Percentiles rank a stretch among this genome's conserved stretches.
Conservation (phyloP, 140 eudicot species). For the Cichorium intybus region DNA sequence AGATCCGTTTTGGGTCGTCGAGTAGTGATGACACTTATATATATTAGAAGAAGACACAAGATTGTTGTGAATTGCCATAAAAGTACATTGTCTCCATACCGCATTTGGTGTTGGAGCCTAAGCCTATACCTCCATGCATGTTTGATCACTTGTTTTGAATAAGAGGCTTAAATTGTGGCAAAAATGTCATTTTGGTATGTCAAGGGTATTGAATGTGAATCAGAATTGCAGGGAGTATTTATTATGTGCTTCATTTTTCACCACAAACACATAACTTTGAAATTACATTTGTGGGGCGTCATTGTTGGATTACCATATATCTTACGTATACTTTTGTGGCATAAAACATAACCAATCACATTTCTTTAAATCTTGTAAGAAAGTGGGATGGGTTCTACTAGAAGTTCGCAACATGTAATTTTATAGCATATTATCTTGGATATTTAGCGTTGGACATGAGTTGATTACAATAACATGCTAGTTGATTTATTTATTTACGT, state of each 20-base stretch:
- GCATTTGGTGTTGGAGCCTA: neutral
- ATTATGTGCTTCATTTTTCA: constrained; percentile 13
- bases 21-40: neutral
- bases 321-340: neutral
- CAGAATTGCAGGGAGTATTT: constrained; percentile 21
- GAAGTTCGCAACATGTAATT: no score
- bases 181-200: constrained; percentile 6
- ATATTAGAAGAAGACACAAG: neutral
- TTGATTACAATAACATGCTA: no score
- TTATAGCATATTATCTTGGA: no score
- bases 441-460: no score
- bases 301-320: constrained; percentile 17
- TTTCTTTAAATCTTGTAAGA: no score
- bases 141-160: neutral
- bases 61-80: constrained; percentile 11
- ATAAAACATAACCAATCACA: no score
- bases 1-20: neutral
- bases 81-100: neutral
- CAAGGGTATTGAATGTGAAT: constrained; percentile 19
- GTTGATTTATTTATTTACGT: no score
- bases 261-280: constrained; percentile 15
- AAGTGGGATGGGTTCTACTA: no score
- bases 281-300: constrained; percentile 28
- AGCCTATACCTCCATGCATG: neutral
- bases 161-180: constrained; percentile 8